Base-by-base conservation (phyloP, 169 alveolate genomes). In the Babesia gibsoni region DNA sequence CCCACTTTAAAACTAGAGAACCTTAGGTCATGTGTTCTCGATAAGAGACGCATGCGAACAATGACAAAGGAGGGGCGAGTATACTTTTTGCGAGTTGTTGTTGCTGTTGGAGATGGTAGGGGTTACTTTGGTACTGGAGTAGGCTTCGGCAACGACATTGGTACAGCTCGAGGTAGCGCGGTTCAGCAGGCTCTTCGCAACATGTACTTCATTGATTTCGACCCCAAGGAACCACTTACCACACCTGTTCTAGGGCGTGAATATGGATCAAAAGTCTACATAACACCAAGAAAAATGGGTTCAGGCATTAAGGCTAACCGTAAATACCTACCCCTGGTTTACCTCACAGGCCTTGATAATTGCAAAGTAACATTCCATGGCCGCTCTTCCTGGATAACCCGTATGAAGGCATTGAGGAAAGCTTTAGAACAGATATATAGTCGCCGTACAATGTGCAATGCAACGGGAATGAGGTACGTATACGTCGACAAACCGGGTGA, bases 41-140 rank as follows among this genome's bases (percentile, higher is more conserved):
- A 83, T 45, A 84, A 80, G 35, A 82, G 82, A 29, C 50, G 90
- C 16, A 88, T 83, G 90, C 82, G 85, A 64, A 83, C 89, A 67
- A 88, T 88, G 92, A 83, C 92, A 10, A 88, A 83, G 43, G 92
- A 82, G 52, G 92, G 92, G 9, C 64, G 92, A 29, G 90, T 88
- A 30, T 88, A 88, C 53, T 88, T 83, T 66, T 56, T 83, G 64
- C 84, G 92, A 39, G 83, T 82, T 16, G 75, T 88, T 20, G 82
- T 73, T 23, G 85, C 89, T 16, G 84, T 88, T 9, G 92, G 92
- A 14, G 87, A 88, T 49, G 92, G 92, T 10, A 77, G 78, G 37
- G 92, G 92, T 2, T 86, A 83, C 20, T 83, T 83, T 52, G 92
- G 92, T 36, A 80, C 73, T 18, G 92, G 92, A 14, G 90, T 88